phyloP scores from a whole-genome alignment of 257 asterid species.

The Pogostemon cablin region DNA sequence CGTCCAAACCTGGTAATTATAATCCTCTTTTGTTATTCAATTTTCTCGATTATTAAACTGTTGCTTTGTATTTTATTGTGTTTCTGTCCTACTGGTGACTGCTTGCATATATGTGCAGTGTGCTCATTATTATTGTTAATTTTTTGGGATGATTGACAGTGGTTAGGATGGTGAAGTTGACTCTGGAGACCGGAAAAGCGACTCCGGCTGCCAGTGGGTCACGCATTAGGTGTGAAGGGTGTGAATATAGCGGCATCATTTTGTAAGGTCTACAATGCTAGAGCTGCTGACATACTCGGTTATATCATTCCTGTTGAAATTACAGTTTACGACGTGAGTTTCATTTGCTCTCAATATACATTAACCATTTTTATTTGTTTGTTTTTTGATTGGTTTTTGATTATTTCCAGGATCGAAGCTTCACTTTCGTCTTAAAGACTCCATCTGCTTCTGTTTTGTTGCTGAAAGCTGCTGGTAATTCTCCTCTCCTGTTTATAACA shows the following conservation, averaged over 20 bases:
- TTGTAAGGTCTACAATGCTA: conserved; percentile 96
- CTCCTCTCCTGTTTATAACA: conserved; percentile 20
- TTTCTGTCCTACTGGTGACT: not conserved
- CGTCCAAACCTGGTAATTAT: conserved; percentile 75
- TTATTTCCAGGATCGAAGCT: conserved; percentile 60
- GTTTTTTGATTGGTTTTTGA: too few relatives aligned
- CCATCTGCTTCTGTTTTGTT: conserved; percentile 97
- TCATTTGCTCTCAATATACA: too few relatives aligned
- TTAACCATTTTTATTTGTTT: too few relatives aligned
- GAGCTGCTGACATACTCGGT: conserved; percentile 96
- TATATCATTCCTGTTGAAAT: conserved; percentile 90
- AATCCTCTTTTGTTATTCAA: not conserved
- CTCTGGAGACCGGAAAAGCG: conserved; percentile 98
- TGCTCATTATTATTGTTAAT: too few relatives aligned
- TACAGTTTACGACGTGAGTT: conserved; percentile 45
- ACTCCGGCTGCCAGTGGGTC: conserved; percentile 99
- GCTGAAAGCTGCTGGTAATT: conserved; percentile 66
- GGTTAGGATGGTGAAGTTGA: conserved; percentile 88
- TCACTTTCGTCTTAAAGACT: conserved; percentile 91
- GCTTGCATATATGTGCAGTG: too few relatives aligned
- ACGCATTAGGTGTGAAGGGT: conserved; percentile 97
- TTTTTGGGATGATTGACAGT: conserved; percentile 46
- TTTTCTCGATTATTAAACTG: conserved; percentile 1
- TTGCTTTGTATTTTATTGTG: not conserved
- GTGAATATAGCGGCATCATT: conserved; percentile 87